A percentile compares a stretch with the other conserved stretches of the same genome.
Evolutionary conservation across 495 filamentous ascomycete genomes (phyloP).

Genomic region (Lindgomyces ingoldianus): DNA sequence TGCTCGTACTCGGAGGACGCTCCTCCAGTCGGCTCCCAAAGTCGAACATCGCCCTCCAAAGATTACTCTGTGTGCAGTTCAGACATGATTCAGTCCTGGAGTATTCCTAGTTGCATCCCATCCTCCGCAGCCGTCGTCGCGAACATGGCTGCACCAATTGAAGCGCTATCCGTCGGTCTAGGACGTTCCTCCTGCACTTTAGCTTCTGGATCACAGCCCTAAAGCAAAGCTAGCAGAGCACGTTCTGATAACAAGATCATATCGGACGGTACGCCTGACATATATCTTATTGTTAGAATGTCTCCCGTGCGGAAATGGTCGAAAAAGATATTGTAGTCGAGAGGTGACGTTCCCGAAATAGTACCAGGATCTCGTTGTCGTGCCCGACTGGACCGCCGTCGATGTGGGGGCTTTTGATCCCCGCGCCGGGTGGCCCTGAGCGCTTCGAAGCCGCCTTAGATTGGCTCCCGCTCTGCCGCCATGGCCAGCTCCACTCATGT

Average conservation of each 20-base stretch:
- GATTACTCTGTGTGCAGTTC: too few species aligned
- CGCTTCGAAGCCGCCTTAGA: conserved; percentile 21
- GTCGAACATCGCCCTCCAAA: too few species aligned
- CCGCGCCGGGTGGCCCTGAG: not conserved
- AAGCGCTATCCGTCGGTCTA: too few species aligned
- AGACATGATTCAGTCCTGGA: too few species aligned
- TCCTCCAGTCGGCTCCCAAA: too few species aligned
- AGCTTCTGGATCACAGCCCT: conserved; percentile 20
- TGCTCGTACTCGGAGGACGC: too few species aligned
- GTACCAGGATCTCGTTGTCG: not conserved
- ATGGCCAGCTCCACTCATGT: not conserved
- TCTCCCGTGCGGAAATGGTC: too few species aligned
- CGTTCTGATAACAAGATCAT: conserved; percentile 1
- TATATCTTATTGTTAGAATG: too few species aligned
- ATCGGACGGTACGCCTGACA: not conserved
- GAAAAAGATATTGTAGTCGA: not conserved
- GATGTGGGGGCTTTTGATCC: not conserved
- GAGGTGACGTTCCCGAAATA: conserved; percentile 4
- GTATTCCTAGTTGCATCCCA: too few species aligned
- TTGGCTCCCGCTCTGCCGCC: conserved; percentile 19
- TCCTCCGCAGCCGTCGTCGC: too few species aligned
- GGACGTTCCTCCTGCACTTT: conserved; percentile 10
- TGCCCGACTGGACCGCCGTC: conserved; percentile 1
- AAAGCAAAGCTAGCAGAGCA: conserved; percentile 15
- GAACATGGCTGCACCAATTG: not conserved